phyloP scores from a whole-genome alignment of 192 early-diverging fungal species.

The Linnemannia zychae region DNA sequence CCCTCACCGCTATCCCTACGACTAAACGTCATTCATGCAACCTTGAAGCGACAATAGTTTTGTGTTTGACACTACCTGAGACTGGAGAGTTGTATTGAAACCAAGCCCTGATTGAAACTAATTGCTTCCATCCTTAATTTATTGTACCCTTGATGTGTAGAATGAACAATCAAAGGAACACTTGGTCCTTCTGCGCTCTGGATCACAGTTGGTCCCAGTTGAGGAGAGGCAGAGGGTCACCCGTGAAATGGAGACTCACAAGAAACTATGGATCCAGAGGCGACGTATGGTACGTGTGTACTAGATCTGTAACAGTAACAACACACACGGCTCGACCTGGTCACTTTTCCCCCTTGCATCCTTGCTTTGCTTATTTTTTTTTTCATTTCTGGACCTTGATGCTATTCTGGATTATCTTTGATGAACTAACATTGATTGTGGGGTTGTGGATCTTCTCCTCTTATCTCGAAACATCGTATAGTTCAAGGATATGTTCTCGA shows the following conservation, averaged over 20 bases:
- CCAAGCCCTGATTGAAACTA: constrained; percentile 10
- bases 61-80: neutral
- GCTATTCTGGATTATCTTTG: neutral
- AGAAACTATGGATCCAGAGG: constrained; percentile 58
- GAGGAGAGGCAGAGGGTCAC: constrained; percentile 57
- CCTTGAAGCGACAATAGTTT: neutral
- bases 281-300: constrained; percentile 54
- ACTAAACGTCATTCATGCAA: neutral
- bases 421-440: constrained; percentile 6
- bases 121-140: neutral
- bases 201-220: constrained; percentile 39
- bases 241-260: constrained; percentile 48
- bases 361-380: neutral
- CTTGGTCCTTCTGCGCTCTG: constrained; percentile 43
- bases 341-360: neutral
- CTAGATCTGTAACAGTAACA: neutral
- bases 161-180: constrained; percentile 57
- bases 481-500: constrained; percentile 61
- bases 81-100: constrained; percentile 1
- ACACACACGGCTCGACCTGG: too few relatives aligned
- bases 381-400: neutral
- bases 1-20: neutral
- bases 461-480: constrained; percentile 4
- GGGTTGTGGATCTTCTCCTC: neutral
- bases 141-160: constrained; percentile 23